A percentile compares a stretch with the other conserved stretches of the same genome.
phyloP scores from a whole-genome alignment of 352 stramenopile species.

The Pythium phragmiticola region DNA sequence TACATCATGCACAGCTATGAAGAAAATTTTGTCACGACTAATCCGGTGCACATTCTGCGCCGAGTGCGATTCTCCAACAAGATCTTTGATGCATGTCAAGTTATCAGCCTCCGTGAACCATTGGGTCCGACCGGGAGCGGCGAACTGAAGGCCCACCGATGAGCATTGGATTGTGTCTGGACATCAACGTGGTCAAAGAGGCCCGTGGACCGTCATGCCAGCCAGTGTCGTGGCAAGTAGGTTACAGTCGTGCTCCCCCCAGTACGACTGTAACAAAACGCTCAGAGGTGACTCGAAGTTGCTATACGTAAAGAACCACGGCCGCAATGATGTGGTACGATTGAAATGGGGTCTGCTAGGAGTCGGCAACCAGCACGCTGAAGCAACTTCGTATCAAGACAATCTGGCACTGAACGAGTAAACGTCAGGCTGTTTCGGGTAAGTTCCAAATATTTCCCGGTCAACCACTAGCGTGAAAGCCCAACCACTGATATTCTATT shows the following conservation, averaged over 20 bases:
- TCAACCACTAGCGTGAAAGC: too few relatives aligned
- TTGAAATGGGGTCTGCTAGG: too few relatives aligned
- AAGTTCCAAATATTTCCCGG: too few relatives aligned
- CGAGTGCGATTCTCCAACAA: conserved; percentile 74
- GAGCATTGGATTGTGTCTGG: neutral
- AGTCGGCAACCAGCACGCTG: too few relatives aligned
- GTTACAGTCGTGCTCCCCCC: neutral
- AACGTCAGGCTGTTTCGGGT: too few relatives aligned
- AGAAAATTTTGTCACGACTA: conserved; percentile 73
- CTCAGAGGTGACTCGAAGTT: too few relatives aligned
- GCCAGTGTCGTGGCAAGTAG: neutral
- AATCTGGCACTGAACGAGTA: too few relatives aligned
- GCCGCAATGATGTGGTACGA: too few relatives aligned
- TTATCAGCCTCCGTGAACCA: conserved; percentile 19
- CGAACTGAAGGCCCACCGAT: conserved; percentile 12
- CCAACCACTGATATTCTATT: neutral
- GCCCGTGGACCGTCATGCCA: neutral
- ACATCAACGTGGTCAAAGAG: neutral
- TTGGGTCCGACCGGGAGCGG: conserved; percentile 12
- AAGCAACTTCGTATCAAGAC: too few relatives aligned
- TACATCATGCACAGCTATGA: conserved; percentile 36
- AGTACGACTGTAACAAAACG: neutral
- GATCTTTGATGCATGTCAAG: conserved; percentile 54
- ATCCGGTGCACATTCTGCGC: conserved; percentile 74
- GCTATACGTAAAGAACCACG: too few relatives aligned